A percentile compares a stretch with the other conserved stretches of the same genome.
Conservation (phyloP, 1,284 basidiomycete species). For the Papiliotrema laurentii region DNA sequence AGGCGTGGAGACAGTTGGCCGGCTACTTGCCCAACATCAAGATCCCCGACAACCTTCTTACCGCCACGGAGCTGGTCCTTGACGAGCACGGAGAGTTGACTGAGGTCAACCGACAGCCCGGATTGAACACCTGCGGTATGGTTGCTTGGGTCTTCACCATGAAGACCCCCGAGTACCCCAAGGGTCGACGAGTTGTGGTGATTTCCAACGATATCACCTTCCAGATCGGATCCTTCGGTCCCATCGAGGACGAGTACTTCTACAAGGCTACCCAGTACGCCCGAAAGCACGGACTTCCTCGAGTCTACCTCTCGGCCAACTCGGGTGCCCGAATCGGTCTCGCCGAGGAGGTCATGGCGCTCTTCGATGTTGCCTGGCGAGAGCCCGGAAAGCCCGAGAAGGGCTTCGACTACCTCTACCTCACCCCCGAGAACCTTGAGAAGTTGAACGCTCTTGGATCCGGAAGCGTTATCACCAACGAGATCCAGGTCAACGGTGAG, state of each 20-base stretch:
- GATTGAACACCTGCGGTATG: constrained; percentile 96
- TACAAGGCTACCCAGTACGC: constrained; percentile 92
- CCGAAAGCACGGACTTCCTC: constrained; percentile 78
- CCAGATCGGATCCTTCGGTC: constrained; percentile 98
- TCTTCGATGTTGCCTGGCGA: constrained; percentile 92
- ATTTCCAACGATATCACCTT: constrained; percentile 99
- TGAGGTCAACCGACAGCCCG: constrained; percentile 86
- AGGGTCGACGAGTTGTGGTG: constrained; percentile 80
- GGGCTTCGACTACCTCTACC: constrained; percentile 94
- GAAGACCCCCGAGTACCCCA: constrained; percentile 87
- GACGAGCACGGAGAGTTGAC: constrained; percentile 87
- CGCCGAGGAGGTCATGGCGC: constrained; percentile 82
- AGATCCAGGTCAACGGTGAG: constrained; percentile 82
- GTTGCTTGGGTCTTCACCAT: constrained; percentile 95
- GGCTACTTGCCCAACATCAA: constrained; percentile 62
- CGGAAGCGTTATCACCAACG: constrained; percentile 72
- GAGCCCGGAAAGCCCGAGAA: constrained; percentile 79
- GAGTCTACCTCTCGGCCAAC: constrained; percentile 97
- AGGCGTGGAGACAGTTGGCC: constrained; percentile 79
- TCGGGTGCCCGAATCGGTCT: constrained; percentile 95
- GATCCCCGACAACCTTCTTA: constrained; percentile 71
- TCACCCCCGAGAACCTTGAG: constrained; percentile 78
- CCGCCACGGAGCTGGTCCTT: constrained; percentile 83
- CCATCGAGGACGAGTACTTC: constrained; percentile 93
- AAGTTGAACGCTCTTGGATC: constrained; percentile 76